These are phyloP conservation scores for Naumovozyma castellii DNA, from an alignment of 805 yeast species.

Conservation along the genomic window DNA sequence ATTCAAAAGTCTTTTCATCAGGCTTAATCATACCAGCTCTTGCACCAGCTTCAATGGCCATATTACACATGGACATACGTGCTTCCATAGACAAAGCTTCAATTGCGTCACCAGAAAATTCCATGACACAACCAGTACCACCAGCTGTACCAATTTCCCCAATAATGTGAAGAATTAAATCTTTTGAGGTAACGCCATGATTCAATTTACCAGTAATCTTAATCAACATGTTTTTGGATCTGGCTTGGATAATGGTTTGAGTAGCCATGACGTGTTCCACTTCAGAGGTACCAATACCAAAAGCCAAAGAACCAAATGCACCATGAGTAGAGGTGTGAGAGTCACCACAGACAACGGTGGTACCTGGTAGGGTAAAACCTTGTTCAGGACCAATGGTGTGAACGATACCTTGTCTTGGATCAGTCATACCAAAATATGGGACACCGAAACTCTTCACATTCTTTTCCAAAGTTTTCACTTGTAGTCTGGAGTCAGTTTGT, in stretches of 20 bases:
- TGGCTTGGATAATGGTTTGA: conserved; percentile 86
- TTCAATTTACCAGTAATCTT: conserved; percentile 70
- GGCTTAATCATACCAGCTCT: conserved; percentile 99
- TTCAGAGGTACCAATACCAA: conserved; percentile 97
- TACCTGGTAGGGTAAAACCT: conserved; percentile 95
- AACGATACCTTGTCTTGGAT: conserved; percentile 91
- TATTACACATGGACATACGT: conserved; percentile 97
- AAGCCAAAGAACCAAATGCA: conserved; percentile 93
- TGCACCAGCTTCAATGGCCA: conserved; percentile 99
- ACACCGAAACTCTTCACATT: conserved; percentile 85
- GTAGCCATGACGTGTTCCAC: conserved; percentile 98
- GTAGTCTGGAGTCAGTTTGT: conserved; percentile 84
- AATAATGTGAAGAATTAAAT: conserved; percentile 83
- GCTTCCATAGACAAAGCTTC: conserved; percentile 89
- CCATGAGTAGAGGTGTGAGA: conserved; percentile 98
- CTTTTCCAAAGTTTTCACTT: conserved; percentile 82
- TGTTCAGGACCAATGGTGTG: conserved; percentile 98
- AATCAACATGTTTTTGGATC: conserved; percentile 91
- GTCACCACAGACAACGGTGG: conserved; percentile 97
- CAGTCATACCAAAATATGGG: conserved; percentile 89
- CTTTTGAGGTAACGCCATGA: conserved; percentile 92
- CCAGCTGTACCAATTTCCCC: conserved; percentile 98
- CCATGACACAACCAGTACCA: conserved; percentile 95
- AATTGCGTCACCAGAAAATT: conserved; percentile 91
- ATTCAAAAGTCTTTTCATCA: conserved; percentile 77